Evolutionary conservation across 2,329 filamentous ascomycete genomes (phyloP).

Genomic region (Endocalyx cinctus): DNA sequence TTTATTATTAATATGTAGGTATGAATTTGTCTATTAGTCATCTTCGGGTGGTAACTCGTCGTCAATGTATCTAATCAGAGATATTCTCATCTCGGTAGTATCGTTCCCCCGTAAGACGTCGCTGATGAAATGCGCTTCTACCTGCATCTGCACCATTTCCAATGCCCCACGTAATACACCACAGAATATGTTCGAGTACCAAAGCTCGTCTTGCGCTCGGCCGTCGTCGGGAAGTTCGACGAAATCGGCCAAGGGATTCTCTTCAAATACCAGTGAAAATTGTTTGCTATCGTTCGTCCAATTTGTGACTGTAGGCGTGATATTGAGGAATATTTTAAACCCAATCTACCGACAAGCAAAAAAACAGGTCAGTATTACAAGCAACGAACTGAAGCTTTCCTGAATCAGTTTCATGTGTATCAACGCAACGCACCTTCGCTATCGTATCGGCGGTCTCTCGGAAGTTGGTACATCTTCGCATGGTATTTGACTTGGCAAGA

Average conservation of each 20-base stretch:
- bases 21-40: too few species aligned
- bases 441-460: slow-evolving; percentile 96
- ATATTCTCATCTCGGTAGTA: slow-evolving; percentile 94
- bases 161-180: slow-evolving; percentile 85
- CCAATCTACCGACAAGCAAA: slow-evolving; percentile 60
- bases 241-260: slow-evolving; percentile 95
- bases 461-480: slow-evolving; percentile 87
- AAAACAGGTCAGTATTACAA: slow-evolving; percentile 18
- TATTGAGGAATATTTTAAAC: slow-evolving; percentile 98
- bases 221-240: slow-evolving; percentile 96
- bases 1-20: too few species aligned
- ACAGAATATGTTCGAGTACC: slow-evolving; percentile 97
- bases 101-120: slow-evolving; percentile 91
- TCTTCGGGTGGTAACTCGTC: slow-evolving; percentile 97
- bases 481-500: slow-evolving; percentile 87
- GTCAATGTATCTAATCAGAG: slow-evolving; percentile 88
- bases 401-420: background rate
- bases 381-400: background rate
- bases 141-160: slow-evolving; percentile 99
- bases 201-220: slow-evolving; percentile 89
- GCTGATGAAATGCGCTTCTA: slow-evolving; percentile 93
- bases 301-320: slow-evolving; percentile 87
- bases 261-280: slow-evolving; percentile 93
- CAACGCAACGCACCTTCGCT: slow-evolving; percentile 60
- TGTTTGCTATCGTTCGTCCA: slow-evolving; percentile 96